Base-by-base conservation (phyloP, 1,284 basidiomycete species). In the Neonothopanus nambi region DNA sequence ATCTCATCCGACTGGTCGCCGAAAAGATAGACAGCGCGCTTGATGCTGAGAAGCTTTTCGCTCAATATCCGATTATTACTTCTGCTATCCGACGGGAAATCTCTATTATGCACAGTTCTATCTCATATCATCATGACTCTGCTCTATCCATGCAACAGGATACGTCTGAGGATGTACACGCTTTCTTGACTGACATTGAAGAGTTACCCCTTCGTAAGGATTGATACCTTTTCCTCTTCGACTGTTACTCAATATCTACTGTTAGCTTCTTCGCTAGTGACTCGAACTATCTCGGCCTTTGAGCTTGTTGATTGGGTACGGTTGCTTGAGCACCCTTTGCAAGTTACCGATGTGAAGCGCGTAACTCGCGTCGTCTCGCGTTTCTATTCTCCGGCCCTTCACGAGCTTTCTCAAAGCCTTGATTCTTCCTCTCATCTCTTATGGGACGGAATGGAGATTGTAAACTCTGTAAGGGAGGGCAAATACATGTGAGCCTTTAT, bases 281-380 rank as follows among this genome's bases (percentile, higher is more conserved):
- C 65, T 26, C 66, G 72, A 18, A 69, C 64, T 42, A 59, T 61
- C 3, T 60, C 70, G 26, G 82, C 84, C 0, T 80, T 72, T 49
- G 79, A 82, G 52, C 67, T 88, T 0, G 71, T 87, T 9, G 84
- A 87, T 58, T 81, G 77, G 76, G 55, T 85, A 30, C 80, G 85
- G 39, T 65, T 87, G 1, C 59, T 73, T 1, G 70, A 74, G 15
- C 63, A 66, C 21, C 62, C 66, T 1, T 59, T 79, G 3, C 61
- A 64, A 17, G 21, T 66, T 0, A 55, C 60, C 0, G 73, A 81
- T 28, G 61, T 82, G 9, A 60, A 58, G n/a, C 73, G 75, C 9
- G 60, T 85, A 2, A 60, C 71, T 1, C 48, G 54, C 5, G 64
- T 74, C 1, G 54, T 87, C 20, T 59, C 65, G 17, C 68, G 66